Conservation (phyloP, 345 rosid species). For the Odontarrhena argentea region DNA sequence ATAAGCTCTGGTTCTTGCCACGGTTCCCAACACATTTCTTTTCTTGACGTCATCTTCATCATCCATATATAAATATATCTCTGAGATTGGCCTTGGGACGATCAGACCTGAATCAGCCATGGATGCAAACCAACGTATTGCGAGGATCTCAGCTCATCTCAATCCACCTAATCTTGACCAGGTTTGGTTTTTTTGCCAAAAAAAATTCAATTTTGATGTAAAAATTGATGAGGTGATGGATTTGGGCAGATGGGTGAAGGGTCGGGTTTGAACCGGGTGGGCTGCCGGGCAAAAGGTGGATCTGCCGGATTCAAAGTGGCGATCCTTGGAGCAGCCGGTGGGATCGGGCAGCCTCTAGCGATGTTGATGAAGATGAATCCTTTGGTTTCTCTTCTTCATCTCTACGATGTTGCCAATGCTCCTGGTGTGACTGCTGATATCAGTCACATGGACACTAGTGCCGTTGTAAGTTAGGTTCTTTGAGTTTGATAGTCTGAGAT, state of each 20-base stretch:
- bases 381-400: slow-evolving; percentile 88
- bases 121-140: slow-evolving; percentile 66
- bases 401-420: slow-evolving; percentile 88
- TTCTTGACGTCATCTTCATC: no score
- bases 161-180: slow-evolving; percentile 56
- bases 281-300: slow-evolving; percentile 89
- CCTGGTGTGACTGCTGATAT: slow-evolving; percentile 96
- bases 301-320: slow-evolving; percentile 90
- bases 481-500: no score
- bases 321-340: slow-evolving; percentile 94
- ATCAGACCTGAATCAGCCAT: slow-evolving; percentile 33
- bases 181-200: slow-evolving; percentile 11
- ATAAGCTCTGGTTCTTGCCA: no score
- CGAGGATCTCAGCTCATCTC: slow-evolving; percentile 78
- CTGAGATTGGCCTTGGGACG: no score
- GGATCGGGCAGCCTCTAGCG: slow-evolving; percentile 92
- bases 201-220: neutral
- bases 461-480: slow-evolving; percentile 58
- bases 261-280: slow-evolving; percentile 49
- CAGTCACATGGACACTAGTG: slow-evolving; percentile 96
- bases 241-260: slow-evolving; percentile 48
- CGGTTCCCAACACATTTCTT: no score
- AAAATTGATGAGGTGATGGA: neutral
- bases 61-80: no score
- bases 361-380: slow-evolving; percentile 98